Conservation (phyloP, 192 early-diverging fungal species). For the Backusella sp. region DNA sequence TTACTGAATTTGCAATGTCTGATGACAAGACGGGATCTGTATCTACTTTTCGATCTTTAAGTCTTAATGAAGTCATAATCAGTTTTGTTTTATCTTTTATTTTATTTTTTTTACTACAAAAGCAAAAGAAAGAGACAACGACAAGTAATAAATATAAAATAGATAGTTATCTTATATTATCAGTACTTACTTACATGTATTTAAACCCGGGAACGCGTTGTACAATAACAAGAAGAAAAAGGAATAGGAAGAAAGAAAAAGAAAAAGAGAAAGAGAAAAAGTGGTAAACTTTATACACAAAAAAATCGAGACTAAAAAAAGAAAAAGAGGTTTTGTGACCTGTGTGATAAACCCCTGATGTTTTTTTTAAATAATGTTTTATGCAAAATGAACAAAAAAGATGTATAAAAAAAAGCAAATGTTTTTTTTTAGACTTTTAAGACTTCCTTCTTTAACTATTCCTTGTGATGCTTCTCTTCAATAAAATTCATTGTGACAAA, state of each 20-base stretch:
- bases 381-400: too few species aligned
- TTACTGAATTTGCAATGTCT: conserved; percentile 49
- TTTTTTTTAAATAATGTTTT: background rate
- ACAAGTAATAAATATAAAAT: background rate
- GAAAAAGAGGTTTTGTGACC: background rate
- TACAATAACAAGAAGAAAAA: background rate
- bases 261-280: background rate
- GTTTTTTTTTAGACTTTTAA: too few species aligned
- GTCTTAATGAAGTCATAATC: conserved; percentile 27
- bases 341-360: background rate
- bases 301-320: background rate
- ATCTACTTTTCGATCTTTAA: conserved; percentile 40
- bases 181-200: background rate
- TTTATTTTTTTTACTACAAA: background rate
- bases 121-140: background rate
- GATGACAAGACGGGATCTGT: conserved; percentile 46
- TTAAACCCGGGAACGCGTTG: background rate
- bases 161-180: background rate
- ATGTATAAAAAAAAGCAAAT: too few species aligned
- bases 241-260: background rate
- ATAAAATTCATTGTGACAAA: background rate
- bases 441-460: too few species aligned
- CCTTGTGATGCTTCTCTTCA: background rate
- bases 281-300: background rate
- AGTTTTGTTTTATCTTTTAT: background rate